Conservation (phyloP, 139 green algal species). For the Chlamydomonas incerta region DNA sequence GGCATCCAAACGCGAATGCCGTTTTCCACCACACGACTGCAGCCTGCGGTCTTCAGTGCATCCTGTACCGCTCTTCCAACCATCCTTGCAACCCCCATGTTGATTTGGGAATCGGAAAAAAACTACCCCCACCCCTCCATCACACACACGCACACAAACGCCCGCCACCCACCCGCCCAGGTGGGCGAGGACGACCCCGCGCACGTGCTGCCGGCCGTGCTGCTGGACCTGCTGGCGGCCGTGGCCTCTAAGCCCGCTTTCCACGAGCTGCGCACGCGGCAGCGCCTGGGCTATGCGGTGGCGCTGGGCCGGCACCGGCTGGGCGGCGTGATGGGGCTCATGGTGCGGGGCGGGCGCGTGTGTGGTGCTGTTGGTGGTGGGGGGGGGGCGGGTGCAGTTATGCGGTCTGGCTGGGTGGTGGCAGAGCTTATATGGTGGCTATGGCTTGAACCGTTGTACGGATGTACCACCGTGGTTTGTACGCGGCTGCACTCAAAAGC, state of each 20-base stretch:
- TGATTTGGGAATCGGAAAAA: too few species aligned
- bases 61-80: neutral
- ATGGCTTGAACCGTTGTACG: too few species aligned
- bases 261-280: conserved; percentile 62
- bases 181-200: conserved; percentile 14
- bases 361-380: too few species aligned
- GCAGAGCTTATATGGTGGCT: too few species aligned
- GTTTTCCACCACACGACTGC: neutral
- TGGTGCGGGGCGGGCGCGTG: too few species aligned
- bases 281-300: conserved; percentile 67
- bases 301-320: conserved; percentile 9
- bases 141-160: neutral
- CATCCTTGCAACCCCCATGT: neutral
- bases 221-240: conserved; percentile 47
- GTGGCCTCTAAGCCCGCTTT: conserved; percentile 64
- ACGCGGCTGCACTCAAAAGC: too few species aligned
- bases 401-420: too few species aligned
- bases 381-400: too few species aligned
- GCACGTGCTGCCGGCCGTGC: neutral
- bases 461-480: too few species aligned
- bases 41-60: too few species aligned
- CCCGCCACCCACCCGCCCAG: neutral
- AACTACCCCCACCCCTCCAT: neutral
- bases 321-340: conserved; percentile 40
- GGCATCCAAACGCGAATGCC: too few species aligned